phyloP scores from a whole-genome alignment of 352 stramenopile genomes.

The Phytophthora rubi region DNA sequence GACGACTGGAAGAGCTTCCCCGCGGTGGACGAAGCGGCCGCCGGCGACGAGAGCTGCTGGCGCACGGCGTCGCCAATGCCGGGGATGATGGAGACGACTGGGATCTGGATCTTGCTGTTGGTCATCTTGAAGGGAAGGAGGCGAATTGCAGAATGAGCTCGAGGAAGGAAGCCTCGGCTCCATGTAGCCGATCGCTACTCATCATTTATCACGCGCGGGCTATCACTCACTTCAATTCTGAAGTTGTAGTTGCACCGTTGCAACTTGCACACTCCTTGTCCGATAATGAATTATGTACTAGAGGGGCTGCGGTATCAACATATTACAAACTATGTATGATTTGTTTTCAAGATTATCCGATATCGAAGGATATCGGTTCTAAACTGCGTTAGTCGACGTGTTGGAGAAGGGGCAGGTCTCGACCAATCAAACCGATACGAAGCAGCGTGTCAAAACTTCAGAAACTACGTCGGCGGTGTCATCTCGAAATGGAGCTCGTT shows the following conservation, averaged over 20 bases:
- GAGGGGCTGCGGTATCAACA: no score
- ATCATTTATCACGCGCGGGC: conserved; percentile 3
- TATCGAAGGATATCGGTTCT: no score
- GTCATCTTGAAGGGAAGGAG: conserved; percentile 17
- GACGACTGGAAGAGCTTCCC: conserved; percentile 35
- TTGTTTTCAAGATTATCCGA: no score
- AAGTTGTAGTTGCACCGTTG: background rate
- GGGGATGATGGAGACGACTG: conserved; percentile 48
- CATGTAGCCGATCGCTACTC: conserved; percentile 6
- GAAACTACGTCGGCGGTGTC: conserved; percentile 15
- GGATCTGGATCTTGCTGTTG: conserved; percentile 33
- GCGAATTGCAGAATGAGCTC: conserved; percentile 24
- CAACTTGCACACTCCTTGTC: no score
- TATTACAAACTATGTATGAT: no score
- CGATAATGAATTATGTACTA: no score
- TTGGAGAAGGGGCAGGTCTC: conserved; percentile 18
- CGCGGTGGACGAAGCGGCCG: conserved; percentile 18
- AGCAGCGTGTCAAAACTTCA: conserved; percentile 16
- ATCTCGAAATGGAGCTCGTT: background rate
- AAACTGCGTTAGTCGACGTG: background rate
- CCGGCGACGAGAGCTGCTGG: conserved; percentile 32
- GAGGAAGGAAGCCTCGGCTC: background rate
- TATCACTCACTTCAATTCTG: conserved; percentile 20
- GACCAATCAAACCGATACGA: conserved; percentile 41
- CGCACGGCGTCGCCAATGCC: conserved; percentile 42